Evolutionary conservation across 2,329 filamentous ascomycete genomes (phyloP), one percentile per base, ranked within the genome.

Genomic region (Penicillium sp.): DNA sequence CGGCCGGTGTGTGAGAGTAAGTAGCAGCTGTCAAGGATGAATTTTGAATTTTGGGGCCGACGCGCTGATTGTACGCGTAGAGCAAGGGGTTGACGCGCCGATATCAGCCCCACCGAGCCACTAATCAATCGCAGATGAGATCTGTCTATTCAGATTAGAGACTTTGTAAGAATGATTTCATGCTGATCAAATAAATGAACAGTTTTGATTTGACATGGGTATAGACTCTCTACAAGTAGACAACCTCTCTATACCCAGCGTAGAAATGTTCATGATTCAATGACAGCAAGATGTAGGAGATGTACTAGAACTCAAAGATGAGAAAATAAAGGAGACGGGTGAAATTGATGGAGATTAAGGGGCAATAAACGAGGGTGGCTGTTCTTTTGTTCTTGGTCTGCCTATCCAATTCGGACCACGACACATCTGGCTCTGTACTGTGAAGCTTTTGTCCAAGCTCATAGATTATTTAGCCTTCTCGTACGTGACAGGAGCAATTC

Each of bases 71-170:
- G 43, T 24, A 47, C 44, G 49, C 49, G 49, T 47, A 16, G 45
- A 52, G 29, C 49, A 52, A 47, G 49, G 49, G 49, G 49, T 42
- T 42, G 43, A 34, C 42, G 45, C 34, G 43, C 28, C 9, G 2
- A 29, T 29, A 29, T 29, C 10, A 29, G 28, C 28, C 28, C 48
- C 42, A 9, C 33, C 9, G 7, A 3, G 33, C 8, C n/a, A 9
- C n/a, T 15, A 36, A 9, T 16, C 1, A 36, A 18, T 7, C 33
- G 18, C 33, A 36, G 15, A 36, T 36, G 6, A 36, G 33, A 36
- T 36, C 33, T n/a, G n/a, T 18, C n/a, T 16, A 8, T 36, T 15
- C 4, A 16, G 33, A 34, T 34, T 34, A 5, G n/a, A 3, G 18
- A 21, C 18, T 21, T 21, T 21, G 18, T 21, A 21, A 21, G 18